Percentiles rank a stretch among this genome's conserved stretches.
These are phyloP conservation scores for Alloteropsis semialata DNA, from an alignment of 176 grass and related monocot species.

Conservation along the genomic window DNA sequence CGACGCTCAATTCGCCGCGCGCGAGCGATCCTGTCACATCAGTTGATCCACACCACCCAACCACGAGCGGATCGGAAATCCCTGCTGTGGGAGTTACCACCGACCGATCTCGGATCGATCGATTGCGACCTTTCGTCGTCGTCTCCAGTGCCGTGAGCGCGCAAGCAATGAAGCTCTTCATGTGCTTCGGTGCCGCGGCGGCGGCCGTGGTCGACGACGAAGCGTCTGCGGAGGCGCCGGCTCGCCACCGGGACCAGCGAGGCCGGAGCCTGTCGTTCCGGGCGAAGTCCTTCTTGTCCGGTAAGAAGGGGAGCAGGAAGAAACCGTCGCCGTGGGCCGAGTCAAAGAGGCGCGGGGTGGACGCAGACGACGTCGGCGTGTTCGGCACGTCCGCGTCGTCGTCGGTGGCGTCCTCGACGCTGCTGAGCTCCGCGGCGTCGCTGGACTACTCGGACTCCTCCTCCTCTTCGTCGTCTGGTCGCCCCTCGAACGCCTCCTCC, in stretches of 20 bases:
- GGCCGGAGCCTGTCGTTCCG: neutral
- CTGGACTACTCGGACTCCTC: slow-evolving; percentile 7
- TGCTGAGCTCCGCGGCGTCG: slow-evolving; percentile 6
- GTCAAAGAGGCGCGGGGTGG: neutral
- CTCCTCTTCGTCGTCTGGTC: neutral
- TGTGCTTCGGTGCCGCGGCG: slow-evolving; percentile 31
- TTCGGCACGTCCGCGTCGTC: neutral
- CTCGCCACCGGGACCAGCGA: neutral
- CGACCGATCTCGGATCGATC: neutral
- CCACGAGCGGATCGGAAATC: neutral
- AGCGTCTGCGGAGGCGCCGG: neutral
- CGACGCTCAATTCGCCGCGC: neutral
- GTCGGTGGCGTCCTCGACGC: slow-evolving; percentile 9
- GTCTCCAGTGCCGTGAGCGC: neutral
- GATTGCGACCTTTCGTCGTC: neutral
- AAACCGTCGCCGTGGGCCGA: neutral
- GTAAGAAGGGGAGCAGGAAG: neutral
- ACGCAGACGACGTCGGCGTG: neutral
- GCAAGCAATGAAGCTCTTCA: neutral
- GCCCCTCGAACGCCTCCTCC: neutral
- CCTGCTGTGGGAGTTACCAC: neutral
- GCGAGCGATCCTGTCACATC: neutral
- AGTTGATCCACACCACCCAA: neutral
- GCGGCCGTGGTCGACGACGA: slow-evolving; percentile 9
- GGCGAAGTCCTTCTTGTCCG: neutral